Evolutionary conservation across 148 eudicot genomes (phyloP), one percentile per base, ranked within the genome.

Genomic region (Chenopodium quinoa): DNA sequence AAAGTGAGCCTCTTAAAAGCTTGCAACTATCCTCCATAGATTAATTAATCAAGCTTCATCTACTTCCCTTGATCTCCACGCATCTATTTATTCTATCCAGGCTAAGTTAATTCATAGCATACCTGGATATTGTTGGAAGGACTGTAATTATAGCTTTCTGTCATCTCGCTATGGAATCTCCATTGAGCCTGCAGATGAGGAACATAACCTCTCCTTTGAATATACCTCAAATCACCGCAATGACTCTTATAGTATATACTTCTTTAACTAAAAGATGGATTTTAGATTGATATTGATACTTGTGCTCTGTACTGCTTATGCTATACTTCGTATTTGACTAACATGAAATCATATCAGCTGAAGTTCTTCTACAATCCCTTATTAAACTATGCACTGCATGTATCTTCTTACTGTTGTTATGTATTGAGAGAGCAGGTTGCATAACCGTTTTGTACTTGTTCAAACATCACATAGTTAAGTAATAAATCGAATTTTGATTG

Each of bases 401-500:
- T 22, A 72, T 22, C 23, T 52, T 68, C 46, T 17, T 12, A 17
- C 17, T 58, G 2, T 20, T 58, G 56, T 31, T 17, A 48, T 71
- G 20, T 52, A 40, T 44, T 79, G 54, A 22, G 20, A 71, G 65
- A 77, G 77, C 37, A 25, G 48, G 65, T 22, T 47, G 19, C 72
- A 50, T 44, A 32, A 23, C 47, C 60, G 47, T 19, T 56, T 17
- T n/a, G 9, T 68, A 9, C 31, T n/a, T 67, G 44, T 79, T 62
- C 27, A 71, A 40, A 40, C 44, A 17, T 76, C 44, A 16, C 11
- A 50, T 54, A 69, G 19, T 46, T 34, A 62, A 64, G 60, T 29
- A 68, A 52, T 25, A 68, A 52, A 7, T 2, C 20, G 40, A 27
- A 32, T n/a, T 75, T 60, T 75, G 27, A 48, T 82, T 86, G 75